phyloP scores from a whole-genome alignment of 176 grass and related monocot species.

The Phyllostachys edulis region DNA sequence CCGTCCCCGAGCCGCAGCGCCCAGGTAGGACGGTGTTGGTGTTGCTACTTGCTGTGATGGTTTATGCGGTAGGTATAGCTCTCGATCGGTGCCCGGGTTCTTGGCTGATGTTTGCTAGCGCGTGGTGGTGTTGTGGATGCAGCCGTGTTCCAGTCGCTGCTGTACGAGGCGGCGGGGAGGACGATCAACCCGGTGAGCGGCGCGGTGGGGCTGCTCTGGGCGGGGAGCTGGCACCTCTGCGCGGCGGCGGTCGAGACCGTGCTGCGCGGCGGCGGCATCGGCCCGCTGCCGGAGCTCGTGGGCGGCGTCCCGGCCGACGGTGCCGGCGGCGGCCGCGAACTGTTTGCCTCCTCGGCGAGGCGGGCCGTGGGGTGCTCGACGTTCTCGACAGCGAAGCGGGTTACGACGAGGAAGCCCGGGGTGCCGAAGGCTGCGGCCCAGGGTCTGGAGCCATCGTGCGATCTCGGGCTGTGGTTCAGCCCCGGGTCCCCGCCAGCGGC shows the following conservation, averaged over 20 bases:
- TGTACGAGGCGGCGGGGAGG: conserved; percentile 91
- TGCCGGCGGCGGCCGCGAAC: conserved; percentile 9
- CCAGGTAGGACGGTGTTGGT: conserved; percentile 40
- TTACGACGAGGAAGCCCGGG: not conserved
- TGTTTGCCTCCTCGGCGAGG: conserved; percentile 14
- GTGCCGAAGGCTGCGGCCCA: not conserved
- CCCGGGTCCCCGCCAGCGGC: conserved; percentile 16
- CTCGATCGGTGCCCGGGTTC: not conserved
- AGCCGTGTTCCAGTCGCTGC: conserved; percentile 91
- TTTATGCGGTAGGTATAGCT: not conserved
- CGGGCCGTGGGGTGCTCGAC: conserved; percentile 42
- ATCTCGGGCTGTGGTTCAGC: conserved; percentile 51
- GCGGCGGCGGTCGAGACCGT: conserved; percentile 80
- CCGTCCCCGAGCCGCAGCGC: conserved; percentile 69
- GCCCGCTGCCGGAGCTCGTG: conserved; percentile 51
- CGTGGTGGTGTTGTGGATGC: not conserved
- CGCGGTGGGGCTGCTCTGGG: conserved; percentile 72
- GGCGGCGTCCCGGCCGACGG: not conserved
- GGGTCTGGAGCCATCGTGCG: conserved; percentile 35
- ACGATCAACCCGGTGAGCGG: conserved; percentile 96
- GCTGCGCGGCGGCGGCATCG: conserved; percentile 66
- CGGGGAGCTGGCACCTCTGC: conserved; percentile 88
- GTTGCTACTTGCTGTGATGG: not conserved
- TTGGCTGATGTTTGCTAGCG: not conserved
- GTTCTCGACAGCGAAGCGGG: conserved; percentile 50